These are phyloP conservation scores for Primulina huaijiensis DNA, from an alignment of 257 asterid species.

Conservation along the genomic window DNA sequence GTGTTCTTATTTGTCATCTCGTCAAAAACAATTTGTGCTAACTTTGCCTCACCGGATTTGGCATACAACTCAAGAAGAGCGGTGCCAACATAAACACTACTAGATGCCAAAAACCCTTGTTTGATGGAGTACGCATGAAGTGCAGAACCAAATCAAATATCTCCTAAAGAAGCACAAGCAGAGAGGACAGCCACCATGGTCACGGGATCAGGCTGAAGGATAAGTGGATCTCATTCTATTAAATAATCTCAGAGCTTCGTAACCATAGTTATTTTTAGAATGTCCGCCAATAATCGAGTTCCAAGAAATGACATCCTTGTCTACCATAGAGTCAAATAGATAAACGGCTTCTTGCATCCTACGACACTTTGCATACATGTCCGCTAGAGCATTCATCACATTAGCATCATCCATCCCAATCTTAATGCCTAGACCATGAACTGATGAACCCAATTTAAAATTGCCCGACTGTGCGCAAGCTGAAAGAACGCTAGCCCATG, in stretches of 20 bases:
- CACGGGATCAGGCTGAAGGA: conserved; percentile 38
- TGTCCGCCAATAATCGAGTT: conserved; percentile 49
- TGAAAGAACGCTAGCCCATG: conserved; percentile 47
- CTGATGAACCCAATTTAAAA: conserved; percentile 39
- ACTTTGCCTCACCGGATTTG: conserved; percentile 53
- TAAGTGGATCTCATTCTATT: conserved; percentile 42
- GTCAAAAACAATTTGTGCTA: conserved; percentile 47
- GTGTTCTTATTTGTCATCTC: conserved; percentile 44
- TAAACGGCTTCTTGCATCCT: conserved; percentile 33
- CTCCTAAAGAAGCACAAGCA: conserved; percentile 45
- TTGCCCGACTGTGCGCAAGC: conserved; percentile 52
- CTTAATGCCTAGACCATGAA: conserved; percentile 51
- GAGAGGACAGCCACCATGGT: conserved; percentile 52
- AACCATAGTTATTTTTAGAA: conserved; percentile 35
- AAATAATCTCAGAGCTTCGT: conserved; percentile 40
- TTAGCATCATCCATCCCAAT: conserved; percentile 42
- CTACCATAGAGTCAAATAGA: conserved; percentile 37
- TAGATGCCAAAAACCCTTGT: conserved; percentile 41
- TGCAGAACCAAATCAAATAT: conserved; percentile 42
- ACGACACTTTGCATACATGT: conserved; percentile 55
- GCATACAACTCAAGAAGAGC: conserved; percentile 55
- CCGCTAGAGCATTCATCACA: conserved; percentile 50
- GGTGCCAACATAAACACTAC: conserved; percentile 43
- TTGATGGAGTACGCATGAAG: conserved; percentile 43
- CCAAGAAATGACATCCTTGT: conserved; percentile 54